Evolutionary conservation across 2,329 filamentous ascomycete genomes (phyloP), one percentile per base, ranked within the genome.

Genomic region (Paraphoma chrysanthemicola): DNA sequence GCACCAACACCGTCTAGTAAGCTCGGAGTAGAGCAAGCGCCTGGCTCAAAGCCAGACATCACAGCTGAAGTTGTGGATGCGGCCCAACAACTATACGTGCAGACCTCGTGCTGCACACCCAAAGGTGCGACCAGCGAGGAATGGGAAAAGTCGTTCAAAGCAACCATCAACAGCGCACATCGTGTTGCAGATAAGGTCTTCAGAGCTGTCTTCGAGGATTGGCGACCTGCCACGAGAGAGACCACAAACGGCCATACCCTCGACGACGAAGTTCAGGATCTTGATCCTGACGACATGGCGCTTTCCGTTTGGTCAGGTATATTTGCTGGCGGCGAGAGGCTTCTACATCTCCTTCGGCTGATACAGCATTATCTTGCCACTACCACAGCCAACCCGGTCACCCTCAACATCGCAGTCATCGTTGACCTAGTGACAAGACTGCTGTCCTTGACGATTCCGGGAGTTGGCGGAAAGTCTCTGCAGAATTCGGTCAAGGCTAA

Each of bases 61-160:
- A 82, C 90, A 0, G 74, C 76, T 3, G 80, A 81, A 1, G 78
- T 91, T 5, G 79, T 83, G 18, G 74, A 80, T 33, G 82, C 85
- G 51, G 87, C 91, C 12, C 86, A 88, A 44, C 85, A 82, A 28
- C 77, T 97, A 1, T 83, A 88, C 47, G 83, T 92, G 8, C 82
- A 88, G n/a, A 81, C 96, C 45, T 89, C 92, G 62, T 88, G 89
- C 71, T 95, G 91, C 51, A 90, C 91, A 1, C 88, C 91, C 6
- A 97, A 97, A 77, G 89, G 90, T 58, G 87, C 87, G 16, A 86
- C 88, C 10, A 85, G 85, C 18, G 89, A 91, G 18, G 92, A 96
- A 75, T 97, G 93, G 93, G 81, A 82, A 14, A 90, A 86, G 64
- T 82, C 86, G 14, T 78, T 93, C 44, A 83, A 84, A 45, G 79